These are phyloP conservation scores for Aspergillus aculeatinus DNA, from an alignment of 2,329 filamentous ascomycete species.

Conservation along the genomic window DNA sequence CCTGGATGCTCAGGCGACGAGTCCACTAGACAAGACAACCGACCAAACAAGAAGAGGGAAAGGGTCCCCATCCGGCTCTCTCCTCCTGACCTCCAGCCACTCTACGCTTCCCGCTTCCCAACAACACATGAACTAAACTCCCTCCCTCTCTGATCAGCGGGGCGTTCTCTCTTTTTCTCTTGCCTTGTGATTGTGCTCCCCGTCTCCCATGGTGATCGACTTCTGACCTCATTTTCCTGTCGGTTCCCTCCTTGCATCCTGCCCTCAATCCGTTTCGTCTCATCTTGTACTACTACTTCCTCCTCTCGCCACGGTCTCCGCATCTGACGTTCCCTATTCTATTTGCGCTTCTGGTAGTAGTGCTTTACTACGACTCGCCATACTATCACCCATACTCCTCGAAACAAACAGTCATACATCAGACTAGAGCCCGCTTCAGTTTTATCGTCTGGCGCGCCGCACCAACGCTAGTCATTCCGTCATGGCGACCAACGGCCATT, in stretches of 20 bases:
- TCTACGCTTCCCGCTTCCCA: neutral
- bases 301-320: conserved; percentile 12
- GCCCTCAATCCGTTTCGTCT: conserved; percentile 5
- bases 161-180: neutral
- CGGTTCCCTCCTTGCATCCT: conserved; percentile 7
- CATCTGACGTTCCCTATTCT: conserved; percentile 17
- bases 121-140: neutral
- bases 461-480: conserved; percentile 15
- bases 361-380: neutral
- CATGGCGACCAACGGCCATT: conserved; percentile 49
- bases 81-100: conserved; percentile 4
- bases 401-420: neutral
- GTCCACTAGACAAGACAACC: conserved; percentile 9
- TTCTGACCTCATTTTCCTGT: conserved; percentile 14
- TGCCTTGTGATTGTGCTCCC: conserved; percentile 16
- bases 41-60: conserved; percentile 12
- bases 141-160: neutral
- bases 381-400: neutral
- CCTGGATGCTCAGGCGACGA: conserved; percentile 20
- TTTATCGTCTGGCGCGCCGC: conserved; percentile 4
- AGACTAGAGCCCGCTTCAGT: neutral
- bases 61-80: conserved; percentile 9
- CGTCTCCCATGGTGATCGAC: conserved; percentile 8
- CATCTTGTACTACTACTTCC: conserved; percentile 7
- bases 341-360: neutral